phyloP scores from a whole-genome alignment of 495 filamentous ascomycete genomes.

The Ascodesmis nigricans region DNA sequence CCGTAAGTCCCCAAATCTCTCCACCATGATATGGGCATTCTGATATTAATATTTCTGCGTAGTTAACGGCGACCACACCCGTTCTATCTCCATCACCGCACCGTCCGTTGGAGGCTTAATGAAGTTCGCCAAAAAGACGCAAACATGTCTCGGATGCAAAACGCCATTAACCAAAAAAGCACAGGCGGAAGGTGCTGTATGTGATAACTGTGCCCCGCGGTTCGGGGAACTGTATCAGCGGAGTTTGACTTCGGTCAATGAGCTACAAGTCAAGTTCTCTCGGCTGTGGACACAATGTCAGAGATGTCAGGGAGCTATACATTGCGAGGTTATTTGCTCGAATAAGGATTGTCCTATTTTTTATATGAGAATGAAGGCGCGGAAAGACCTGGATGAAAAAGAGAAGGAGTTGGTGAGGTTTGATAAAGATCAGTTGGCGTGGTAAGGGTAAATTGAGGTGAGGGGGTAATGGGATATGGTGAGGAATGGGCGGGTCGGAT shows the following conservation, averaged over 20 bases:
- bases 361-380: constrained; percentile 99
- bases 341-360: constrained; percentile 96
- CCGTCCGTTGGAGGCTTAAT: constrained; percentile 80
- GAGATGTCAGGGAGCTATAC: constrained; percentile 89
- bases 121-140: constrained; percentile 94
- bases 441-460: constrained; percentile 19
- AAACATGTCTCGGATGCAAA: constrained; percentile 98
- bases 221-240: constrained; percentile 88
- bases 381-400: constrained; percentile 92
- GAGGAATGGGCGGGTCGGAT: neutral
- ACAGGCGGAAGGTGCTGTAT: constrained; percentile 70
- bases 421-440: constrained; percentile 42
- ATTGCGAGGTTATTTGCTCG: constrained; percentile 93
- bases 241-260: constrained; percentile 62
- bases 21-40: too few species aligned
- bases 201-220: constrained; percentile 58
- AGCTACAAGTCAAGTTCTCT: constrained; percentile 81
- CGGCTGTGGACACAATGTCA: constrained; percentile 97
- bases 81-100: constrained; percentile 71
- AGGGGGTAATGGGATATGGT: neutral
- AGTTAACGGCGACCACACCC: constrained; percentile 72
- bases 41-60: constrained; percentile 1
- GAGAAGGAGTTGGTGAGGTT: constrained; percentile 81
- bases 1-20: constrained; percentile 14
- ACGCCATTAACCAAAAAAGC: constrained; percentile 64